A percentile compares a stretch with the other conserved stretches of the same genome.
Conservation (phyloP, 2,329 filamentous ascomycete species). For the Cladosporium oxysporum region DNA sequence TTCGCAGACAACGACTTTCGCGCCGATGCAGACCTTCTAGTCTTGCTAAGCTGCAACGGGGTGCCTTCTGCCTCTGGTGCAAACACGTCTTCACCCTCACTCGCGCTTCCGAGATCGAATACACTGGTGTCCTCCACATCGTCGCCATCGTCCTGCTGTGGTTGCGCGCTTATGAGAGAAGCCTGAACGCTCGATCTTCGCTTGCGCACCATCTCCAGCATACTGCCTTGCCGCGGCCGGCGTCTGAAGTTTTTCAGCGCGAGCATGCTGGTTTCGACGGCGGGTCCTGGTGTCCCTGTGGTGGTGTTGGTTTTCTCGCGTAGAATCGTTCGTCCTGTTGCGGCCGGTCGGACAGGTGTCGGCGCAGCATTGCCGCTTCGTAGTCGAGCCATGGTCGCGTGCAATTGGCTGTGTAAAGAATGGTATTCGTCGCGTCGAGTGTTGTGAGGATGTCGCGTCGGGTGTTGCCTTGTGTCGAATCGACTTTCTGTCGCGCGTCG, state of each 20-base stretch:
- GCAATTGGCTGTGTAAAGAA: neutral
- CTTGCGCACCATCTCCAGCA: constrained; percentile 52
- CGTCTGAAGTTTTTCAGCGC: constrained; percentile 55
- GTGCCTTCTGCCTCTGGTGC: constrained; percentile 69
- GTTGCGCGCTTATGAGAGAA: constrained; percentile 24
- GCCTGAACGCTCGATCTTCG: constrained; percentile 28
- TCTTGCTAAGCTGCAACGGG: constrained; percentile 55
- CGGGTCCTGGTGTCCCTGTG: constrained; percentile 27
- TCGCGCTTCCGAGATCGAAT: constrained; percentile 32
- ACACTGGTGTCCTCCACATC: constrained; percentile 31
- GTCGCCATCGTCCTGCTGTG: constrained; percentile 37
- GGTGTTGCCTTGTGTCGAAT: neutral
- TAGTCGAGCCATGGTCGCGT: constrained; percentile 14
- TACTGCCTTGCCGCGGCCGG: constrained; percentile 50
- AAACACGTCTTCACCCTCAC: constrained; percentile 45
- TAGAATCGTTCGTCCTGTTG: constrained; percentile 7
- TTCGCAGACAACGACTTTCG: constrained; percentile 27
- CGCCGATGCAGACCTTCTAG: constrained; percentile 27
- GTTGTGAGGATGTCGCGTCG: constrained; percentile 1
- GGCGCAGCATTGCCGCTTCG: constrained; percentile 16
- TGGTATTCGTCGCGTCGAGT: neutral
- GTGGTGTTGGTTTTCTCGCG: constrained; percentile 19
- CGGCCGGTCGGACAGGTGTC: neutral
- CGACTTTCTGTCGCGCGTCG: constrained; percentile 1
- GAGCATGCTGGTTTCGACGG: constrained; percentile 48